Evolutionary conservation across 352 stramenopile species (phyloP), one percentile per base, ranked within the genome.

Genomic region (Globisporangium camurandrum): DNA sequence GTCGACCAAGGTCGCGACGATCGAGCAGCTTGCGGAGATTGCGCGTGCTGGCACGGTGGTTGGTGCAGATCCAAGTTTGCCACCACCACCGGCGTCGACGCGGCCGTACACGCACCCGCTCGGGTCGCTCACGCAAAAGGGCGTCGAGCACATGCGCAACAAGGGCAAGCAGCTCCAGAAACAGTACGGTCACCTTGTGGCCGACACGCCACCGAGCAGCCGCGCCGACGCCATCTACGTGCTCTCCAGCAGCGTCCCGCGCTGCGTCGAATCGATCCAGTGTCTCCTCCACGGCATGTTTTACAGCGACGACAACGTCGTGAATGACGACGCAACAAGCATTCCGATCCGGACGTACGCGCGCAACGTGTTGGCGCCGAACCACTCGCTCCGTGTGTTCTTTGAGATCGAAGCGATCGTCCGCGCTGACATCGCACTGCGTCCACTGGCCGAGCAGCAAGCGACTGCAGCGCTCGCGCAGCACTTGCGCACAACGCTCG

Each of bases 221-320:
- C 53, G 64, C 19, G 65, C 67, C 44, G 61, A 84, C 22, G 51
- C 75, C 58, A 61, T 92, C n/a, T 85, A 81, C 54, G 74, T 92
- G 47, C 66, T 88, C 28, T 89, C 81, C 36, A 89, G 75, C 47
- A 85, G 74, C 54, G 69, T 89, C 1, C 75, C 77, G 5, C 75
- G 81, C 49, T 86, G 71, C 28, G 78, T 92, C 31, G 67, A 88
- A 58, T 92, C 81, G 17, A 77, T 84, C 37, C 81, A 92, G 62
- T 83, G 67, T 41, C 63, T 92, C 7, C 59, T 92, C 2, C 47
- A 73, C 50, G 81, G 81, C 8, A 84, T 89, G 61, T 88, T 92
- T 50, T 59, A 77, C 42, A 63, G 73, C 23, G 41, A 59, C 2
- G 38, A 56, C 24, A 52, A 64, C 19, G 44, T 53, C 6, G 20